Percentiles rank a stretch among this genome's conserved stretches.
Conservation (phyloP, 2,329 filamentous ascomycete species). For the Epichloe brachyelytri region DNA sequence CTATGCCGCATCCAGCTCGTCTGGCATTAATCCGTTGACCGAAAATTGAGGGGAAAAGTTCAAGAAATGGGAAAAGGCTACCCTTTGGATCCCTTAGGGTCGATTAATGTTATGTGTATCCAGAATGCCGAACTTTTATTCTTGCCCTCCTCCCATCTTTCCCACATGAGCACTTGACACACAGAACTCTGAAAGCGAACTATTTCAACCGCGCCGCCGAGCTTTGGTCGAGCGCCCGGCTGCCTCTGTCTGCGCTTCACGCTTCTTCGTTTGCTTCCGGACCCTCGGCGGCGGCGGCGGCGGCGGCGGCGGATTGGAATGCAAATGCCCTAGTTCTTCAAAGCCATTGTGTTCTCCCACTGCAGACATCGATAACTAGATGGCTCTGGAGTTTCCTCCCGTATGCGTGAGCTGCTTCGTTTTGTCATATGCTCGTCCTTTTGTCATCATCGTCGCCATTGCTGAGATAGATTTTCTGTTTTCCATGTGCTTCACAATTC, state of each 20-base stretch:
- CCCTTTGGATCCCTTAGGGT: too few relatives aligned
- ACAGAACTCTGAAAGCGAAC: neutral
- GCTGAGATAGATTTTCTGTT: constrained; percentile 56
- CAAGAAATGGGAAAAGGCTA: too few relatives aligned
- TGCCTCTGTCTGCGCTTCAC: constrained; percentile 27
- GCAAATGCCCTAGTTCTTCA: constrained; percentile 44
- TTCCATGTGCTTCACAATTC: constrained; percentile 68
- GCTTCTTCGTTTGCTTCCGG: constrained; percentile 39
- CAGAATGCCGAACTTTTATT: neutral
- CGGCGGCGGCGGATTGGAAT: constrained; percentile 38
- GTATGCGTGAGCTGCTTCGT: constrained; percentile 32
- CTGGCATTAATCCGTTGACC: neutral
- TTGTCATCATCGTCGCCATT: constrained; percentile 25
- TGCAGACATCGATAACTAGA: constrained; percentile 34
- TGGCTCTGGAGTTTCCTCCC: constrained; percentile 34
- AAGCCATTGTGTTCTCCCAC: constrained; percentile 44
- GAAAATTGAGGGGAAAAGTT: neutral
- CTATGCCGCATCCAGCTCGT: neutral
- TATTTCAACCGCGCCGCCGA: constrained; percentile 13
- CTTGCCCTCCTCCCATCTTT: neutral
- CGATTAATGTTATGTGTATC: neutral
- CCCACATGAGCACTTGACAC: neutral
- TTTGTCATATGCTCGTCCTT: constrained; percentile 24
- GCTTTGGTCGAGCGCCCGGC: constrained; percentile 16
- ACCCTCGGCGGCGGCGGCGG: constrained; percentile 34